Base-by-base conservation (phyloP, 2,329 filamentous ascomycete genomes). In the Epichloe typhina region DNA sequence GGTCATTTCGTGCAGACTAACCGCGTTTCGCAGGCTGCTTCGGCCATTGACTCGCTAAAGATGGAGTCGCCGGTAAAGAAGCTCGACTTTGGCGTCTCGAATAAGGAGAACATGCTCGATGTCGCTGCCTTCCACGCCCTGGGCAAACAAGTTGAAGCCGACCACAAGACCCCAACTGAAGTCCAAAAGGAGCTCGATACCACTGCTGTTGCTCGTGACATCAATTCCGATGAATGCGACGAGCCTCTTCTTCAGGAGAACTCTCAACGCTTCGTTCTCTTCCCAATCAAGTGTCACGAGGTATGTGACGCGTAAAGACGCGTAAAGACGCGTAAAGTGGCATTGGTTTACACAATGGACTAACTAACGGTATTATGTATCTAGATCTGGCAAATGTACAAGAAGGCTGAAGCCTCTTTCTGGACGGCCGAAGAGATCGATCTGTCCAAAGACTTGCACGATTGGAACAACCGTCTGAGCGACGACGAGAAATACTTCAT, bases 351-450 rank as follows among this genome's bases (percentile, higher is more conserved):
- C 11, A 19, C 37, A 3, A 47, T 7, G 17, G 21, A 33, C 46
- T 47, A 45, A 33, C 46, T 47, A 45, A 50, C 39, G n/a, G 5
- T 21, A 15, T 23, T 31, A 55, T 48, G 55, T 53, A 47, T 49
- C 54, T 57, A 96, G 90, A 94, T 96, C 71, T 98, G 93, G 93
- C 91, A 97, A 72, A 97, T 97, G 91, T 98, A 98, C 82, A 98
- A 98, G 83, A 97, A 97, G 76, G 90, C 90, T 59, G 91, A 98
- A 71, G 93, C 93, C 49, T 97, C 93, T 42, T 98, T 98, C 84
- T 98, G 93, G 93, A 98, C 93, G 41, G 93, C 93, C 49, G 93
- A 98, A 71, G 93, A 98, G 77, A 97, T 98, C 62, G 93, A 98
- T 72, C 82, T 98, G 48, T 97, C 91, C 64, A 98, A 98, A 76